Evolutionary conservation across 2,329 filamentous ascomycete species (phyloP), one percentile per base, ranked within the genome.

Genomic region (Peltaster fructicola): DNA sequence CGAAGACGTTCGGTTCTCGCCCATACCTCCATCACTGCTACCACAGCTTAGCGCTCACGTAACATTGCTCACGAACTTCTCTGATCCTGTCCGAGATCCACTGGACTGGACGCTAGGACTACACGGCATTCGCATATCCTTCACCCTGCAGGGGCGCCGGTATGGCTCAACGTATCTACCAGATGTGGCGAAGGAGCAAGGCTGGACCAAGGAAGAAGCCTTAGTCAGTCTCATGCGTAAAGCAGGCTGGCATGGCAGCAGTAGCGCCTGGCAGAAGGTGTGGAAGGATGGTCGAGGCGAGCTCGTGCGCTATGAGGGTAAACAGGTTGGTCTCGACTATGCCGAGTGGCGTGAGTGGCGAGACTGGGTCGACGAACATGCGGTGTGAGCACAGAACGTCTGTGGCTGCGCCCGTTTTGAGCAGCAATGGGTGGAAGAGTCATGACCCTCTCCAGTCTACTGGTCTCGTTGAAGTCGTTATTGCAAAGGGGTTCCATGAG

Each of bases 141-240:
- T 98, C 53, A 60, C 62, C n/a, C 62, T 80, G 38, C 64, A 71
- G 36, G 71, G 71, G 9, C 64, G 71, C 24, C 68, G 76, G 22
- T 81, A 80, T 45, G 79, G 82, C 9, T 68, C 81, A 1, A 93
- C 88, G 0, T 98, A 95, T 44, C 63, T 98, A 8, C 88, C 88
- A 0, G 80, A 93, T 46, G 82, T 98, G 5, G 77, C 85, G 7
- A 58, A 66, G 1, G 88, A 98, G 58, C 88, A 95, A 49, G 84
- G 80, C 9, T 98, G 88, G 88, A 79, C 67, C 7, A 84, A 88
- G 52, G 84, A 95, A 47, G 80, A 95, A 61, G 79, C 85, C 0
- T 52, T 98, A 3, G 64, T 82, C 26, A 90, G 79, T 51, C 55
- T 95, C 45, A 88, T 93, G 74, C 65, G 80, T 31, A 98, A 98